Percentiles rank a stretch among this genome's conserved stretches.
These are phyloP conservation scores for Fusarium sp. DNA, from an alignment of 2,329 filamentous ascomycete species.

Conservation along the genomic window DNA sequence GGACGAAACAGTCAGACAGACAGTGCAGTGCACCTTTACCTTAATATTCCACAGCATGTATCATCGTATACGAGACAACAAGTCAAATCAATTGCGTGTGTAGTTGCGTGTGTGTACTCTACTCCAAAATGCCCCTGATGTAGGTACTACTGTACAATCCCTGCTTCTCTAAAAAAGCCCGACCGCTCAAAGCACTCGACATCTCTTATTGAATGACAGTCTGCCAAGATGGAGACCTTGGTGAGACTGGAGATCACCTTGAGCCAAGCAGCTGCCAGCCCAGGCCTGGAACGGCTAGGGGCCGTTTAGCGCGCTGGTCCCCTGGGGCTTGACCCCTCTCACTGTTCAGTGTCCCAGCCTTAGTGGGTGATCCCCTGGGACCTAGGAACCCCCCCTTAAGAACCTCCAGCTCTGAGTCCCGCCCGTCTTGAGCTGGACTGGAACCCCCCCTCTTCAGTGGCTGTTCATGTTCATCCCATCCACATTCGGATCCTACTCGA, in stretches of 20 bases:
- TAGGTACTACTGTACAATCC: constrained; percentile 15
- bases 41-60: neutral
- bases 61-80: neutral
- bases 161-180: constrained; percentile 12
- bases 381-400: constrained; percentile 16
- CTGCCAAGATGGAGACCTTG: constrained; percentile 7
- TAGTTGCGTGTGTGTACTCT: constrained; percentile 3
- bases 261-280: constrained; percentile 24
- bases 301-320: constrained; percentile 38
- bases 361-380: constrained; percentile 37
- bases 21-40: neutral
- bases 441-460: constrained; percentile 27
- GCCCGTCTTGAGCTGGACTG: constrained; percentile 10
- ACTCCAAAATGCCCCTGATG: constrained; percentile 20
- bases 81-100: constrained; percentile 5
- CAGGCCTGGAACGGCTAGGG: constrained; percentile 38
- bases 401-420: constrained; percentile 11
- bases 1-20: neutral
- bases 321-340: constrained; percentile 37
- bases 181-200: constrained; percentile 3
- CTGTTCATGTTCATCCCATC: constrained; percentile 44
- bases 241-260: constrained; percentile 17
- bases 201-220: constrained; percentile 20
- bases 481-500: constrained; percentile 40
- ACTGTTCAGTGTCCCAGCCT: constrained; percentile 31